phyloP scores from a whole-genome alignment of 495 filamentous ascomycete species.

The Neurospora sp. region DNA sequence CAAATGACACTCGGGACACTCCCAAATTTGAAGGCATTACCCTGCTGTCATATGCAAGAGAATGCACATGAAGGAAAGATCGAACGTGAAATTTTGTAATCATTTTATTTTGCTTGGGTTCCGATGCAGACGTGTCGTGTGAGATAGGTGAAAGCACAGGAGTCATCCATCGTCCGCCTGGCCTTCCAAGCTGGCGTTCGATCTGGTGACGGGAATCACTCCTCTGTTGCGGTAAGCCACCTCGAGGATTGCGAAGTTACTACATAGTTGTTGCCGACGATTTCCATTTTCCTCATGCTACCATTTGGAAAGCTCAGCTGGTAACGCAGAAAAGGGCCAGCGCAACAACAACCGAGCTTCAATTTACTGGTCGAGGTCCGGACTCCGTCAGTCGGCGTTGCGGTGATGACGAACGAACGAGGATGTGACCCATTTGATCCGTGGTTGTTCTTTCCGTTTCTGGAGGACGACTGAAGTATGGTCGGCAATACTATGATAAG shows the following conservation, averaged over 20 bases:
- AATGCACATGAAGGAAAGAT: neutral
- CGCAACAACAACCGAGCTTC: no score
- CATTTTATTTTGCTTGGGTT: neutral
- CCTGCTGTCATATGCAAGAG: accelerated
- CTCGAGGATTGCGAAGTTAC: no score
- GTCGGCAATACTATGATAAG: no score
- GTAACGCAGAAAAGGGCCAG: no score
- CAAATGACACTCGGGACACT: neutral
- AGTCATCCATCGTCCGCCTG: neutral
- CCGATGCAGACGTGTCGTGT: neutral
- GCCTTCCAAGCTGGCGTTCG: neutral
- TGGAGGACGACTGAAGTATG: neutral
- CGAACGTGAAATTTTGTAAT: accelerated
- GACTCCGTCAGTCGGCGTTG: neutral
- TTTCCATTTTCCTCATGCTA: neutral
- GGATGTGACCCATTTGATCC: neutral
- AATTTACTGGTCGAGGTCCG: neutral
- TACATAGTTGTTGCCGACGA: neutral
- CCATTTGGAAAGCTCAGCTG: neutral
- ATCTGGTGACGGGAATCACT: neutral
- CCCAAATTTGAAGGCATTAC: neutral
- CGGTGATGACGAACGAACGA: neutral
- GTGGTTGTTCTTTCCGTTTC: neutral
- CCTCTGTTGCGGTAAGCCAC: neutral
- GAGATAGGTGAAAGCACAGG: neutral